Evolutionary conservation across 2,329 filamentous ascomycete species (phyloP).

Genomic region (Neospermospora avenae): DNA sequence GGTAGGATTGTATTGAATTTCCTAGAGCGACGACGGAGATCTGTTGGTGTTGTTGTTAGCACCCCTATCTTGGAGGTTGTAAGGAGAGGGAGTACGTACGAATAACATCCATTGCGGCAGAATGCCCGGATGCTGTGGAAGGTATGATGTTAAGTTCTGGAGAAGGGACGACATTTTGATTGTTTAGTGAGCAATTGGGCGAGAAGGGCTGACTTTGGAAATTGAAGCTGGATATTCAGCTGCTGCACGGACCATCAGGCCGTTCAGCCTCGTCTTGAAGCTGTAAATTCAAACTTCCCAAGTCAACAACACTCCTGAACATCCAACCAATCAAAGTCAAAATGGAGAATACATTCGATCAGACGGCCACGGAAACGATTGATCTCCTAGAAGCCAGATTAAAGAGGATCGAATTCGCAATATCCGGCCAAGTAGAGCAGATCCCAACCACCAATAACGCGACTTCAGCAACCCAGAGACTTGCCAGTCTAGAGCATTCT

Average conservation of each 20-base stretch:
- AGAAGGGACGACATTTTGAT: constrained; percentile 2
- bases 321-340: not conserved
- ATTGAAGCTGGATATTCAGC: not conserved
- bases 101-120: constrained; percentile 65
- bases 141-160: constrained; percentile 17
- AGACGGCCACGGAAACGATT: constrained; percentile 33
- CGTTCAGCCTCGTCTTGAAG: not conserved
- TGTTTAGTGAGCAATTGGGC: not conserved
- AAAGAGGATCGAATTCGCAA: constrained; percentile 31
- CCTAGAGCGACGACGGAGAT: constrained; percentile 77
- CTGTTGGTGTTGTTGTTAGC: constrained; percentile 43
- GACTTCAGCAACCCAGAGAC: constrained; percentile 13
- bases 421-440: constrained; percentile 20
- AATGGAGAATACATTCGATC: constrained; percentile 34
- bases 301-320: no score
- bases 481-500: constrained; percentile 23
- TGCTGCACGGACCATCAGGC: not conserved
- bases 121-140: constrained; percentile 42
- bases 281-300: no score
- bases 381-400: constrained; percentile 34
- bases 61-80: not conserved
- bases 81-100: constrained; percentile 40
- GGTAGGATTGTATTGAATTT: constrained; percentile 83
- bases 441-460: constrained; percentile 2
- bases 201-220: not conserved